phyloP scores from a whole-genome alignment of 1,284 basidiomycete species.

The Ustilago vetiveriae region DNA sequence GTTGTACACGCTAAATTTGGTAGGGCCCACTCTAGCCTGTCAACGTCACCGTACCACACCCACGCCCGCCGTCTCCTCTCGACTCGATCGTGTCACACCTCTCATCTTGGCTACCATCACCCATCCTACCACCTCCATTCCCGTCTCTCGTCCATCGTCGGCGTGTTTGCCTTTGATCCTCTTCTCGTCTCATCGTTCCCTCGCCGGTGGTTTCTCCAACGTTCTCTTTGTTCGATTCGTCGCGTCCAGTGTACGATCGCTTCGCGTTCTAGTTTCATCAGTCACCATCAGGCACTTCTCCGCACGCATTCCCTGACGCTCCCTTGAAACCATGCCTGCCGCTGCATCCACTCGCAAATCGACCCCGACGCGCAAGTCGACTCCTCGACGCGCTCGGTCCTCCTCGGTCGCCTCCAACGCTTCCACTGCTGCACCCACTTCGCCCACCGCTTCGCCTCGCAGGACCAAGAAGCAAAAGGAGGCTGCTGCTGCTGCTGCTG shows the following conservation, averaged over 20 bases:
- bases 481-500: constrained; percentile 21
- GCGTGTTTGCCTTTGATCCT: background rate
- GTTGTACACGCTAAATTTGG: too few relatives aligned
- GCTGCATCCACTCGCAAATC: constrained; percentile 40
- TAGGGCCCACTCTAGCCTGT: too few relatives aligned
- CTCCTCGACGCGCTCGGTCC: constrained; percentile 60
- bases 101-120: too few relatives aligned
- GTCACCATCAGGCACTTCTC: background rate
- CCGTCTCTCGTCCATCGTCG: background rate
- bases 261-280: background rate
- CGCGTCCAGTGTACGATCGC: constrained; percentile 2
- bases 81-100: too few relatives aligned
- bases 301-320: too few relatives aligned
- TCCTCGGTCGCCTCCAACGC: constrained; percentile 60
- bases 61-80: too few relatives aligned
- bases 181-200: background rate
- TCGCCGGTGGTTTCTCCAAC: constrained; percentile 3
- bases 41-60: too few relatives aligned
- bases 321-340: constrained; percentile 28
- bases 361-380: constrained; percentile 51
- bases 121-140: too few relatives aligned
- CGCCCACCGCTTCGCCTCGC: constrained; percentile 42
- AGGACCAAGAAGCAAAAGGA: constrained; percentile 45
- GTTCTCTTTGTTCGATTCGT: constrained; percentile 2
- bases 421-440: constrained; percentile 39